Evolutionary conservation across 2,329 filamentous ascomycete genomes (phyloP).

Genomic region (Atkinsonella hypoxylon): DNA sequence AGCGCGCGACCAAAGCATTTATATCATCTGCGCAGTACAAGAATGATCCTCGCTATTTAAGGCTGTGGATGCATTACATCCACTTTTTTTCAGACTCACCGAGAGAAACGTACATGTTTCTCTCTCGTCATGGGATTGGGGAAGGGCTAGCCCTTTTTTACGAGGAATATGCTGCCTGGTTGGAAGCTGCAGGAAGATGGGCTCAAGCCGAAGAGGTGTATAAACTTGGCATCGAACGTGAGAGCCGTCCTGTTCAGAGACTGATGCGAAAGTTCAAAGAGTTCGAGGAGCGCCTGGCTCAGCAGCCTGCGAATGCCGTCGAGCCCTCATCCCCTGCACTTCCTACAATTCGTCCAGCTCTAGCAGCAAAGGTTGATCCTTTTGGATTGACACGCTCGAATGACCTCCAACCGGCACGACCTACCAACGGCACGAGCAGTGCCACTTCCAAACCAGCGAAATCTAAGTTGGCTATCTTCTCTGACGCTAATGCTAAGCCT

Average conservation of each 20-base stretch:
- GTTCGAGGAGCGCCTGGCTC: slow-evolving; percentile 69
- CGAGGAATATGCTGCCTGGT: slow-evolving; percentile 90
- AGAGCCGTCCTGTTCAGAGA: slow-evolving; percentile 71
- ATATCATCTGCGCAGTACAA: slow-evolving; percentile 78
- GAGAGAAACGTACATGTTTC: slow-evolving; percentile 81
- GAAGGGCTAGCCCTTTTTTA: slow-evolving; percentile 85
- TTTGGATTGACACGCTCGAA: slow-evolving; percentile 48
- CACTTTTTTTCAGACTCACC: slow-evolving; percentile 86
- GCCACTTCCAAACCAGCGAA: slow-evolving; percentile 53
- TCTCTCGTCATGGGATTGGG: slow-evolving; percentile 79
- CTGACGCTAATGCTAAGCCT: slow-evolving; percentile 55
- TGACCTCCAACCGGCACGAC: slow-evolving; percentile 55
- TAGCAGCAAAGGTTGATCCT: slow-evolving; percentile 77
- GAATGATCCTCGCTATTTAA: slow-evolving; percentile 88
- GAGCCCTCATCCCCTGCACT: slow-evolving; percentile 80
- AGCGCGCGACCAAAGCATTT: slow-evolving; percentile 86
- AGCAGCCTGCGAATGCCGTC: slow-evolving; percentile 45
- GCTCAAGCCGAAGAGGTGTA: slow-evolving; percentile 91
- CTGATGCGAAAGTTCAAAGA: slow-evolving; percentile 83
- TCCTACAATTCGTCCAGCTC: slow-evolving; percentile 67
- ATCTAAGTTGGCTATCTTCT: slow-evolving; percentile 84
- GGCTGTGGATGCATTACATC: slow-evolving; percentile 90
- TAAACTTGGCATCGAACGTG: slow-evolving; percentile 74
- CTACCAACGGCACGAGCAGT: slow-evolving; percentile 33
- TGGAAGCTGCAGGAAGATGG: slow-evolving; percentile 76